These are phyloP conservation scores for Cyclotella kingstonii DNA, from an alignment of 108 stramenopile species.

Conservation along the genomic window DNA sequence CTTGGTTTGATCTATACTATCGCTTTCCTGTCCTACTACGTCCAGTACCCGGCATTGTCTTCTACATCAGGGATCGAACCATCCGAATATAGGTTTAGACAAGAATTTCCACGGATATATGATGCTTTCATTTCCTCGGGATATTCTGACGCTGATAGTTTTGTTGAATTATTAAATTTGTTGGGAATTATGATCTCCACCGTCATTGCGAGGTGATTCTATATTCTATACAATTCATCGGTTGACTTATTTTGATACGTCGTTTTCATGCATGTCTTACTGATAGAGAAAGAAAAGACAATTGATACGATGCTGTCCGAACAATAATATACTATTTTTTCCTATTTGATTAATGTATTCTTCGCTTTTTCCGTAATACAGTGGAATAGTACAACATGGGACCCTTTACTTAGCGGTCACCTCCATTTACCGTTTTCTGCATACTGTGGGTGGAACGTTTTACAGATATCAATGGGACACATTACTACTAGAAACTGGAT, in stretches of 20 bases:
- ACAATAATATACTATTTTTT: neutral
- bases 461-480: slow-evolving; percentile 86
- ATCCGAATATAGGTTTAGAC: slow-evolving; percentile 11
- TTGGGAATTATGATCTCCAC: slow-evolving; percentile 35
- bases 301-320: too few relatives aligned
- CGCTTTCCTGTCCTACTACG: slow-evolving; percentile 53
- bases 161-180: slow-evolving; percentile 37
- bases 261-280: neutral
- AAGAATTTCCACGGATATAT: slow-evolving; percentile 17
- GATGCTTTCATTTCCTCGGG: slow-evolving; percentile 6
- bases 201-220: slow-evolving; percentile 21
- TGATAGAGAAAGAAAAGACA: neutral
- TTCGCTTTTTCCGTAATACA: neutral
- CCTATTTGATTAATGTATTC: neutral
- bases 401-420: slow-evolving; percentile 26
- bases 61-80: slow-evolving; percentile 46
- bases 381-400: slow-evolving; percentile 43
- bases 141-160: slow-evolving; percentile 32
- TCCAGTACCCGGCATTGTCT: slow-evolving; percentile 53
- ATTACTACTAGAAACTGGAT: slow-evolving; percentile 62
- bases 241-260: neutral
- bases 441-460: slow-evolving; percentile 43
- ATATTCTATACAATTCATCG: neutral
- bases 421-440: slow-evolving; percentile 37
- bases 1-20: slow-evolving; percentile 40